Conservation (phyloP, 2,329 filamentous ascomycete species). For the Phoma sp. region DNA sequence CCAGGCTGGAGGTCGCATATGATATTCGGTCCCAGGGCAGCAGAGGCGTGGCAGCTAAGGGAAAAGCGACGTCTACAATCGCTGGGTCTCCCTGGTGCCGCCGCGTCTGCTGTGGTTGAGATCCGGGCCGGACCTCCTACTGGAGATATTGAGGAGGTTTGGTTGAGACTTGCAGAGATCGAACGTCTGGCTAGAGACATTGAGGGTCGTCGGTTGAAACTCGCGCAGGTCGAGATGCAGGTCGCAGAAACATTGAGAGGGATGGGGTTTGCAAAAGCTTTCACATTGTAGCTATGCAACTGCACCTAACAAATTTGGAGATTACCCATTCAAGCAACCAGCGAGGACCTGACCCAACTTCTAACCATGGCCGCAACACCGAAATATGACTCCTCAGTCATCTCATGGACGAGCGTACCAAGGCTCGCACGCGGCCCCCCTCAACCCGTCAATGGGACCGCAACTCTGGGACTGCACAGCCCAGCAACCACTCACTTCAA, state of each 20-base stretch:
- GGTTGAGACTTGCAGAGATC: too few species aligned
- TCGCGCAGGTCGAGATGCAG: not conserved
- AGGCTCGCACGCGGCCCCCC: slow-evolving; percentile 9
- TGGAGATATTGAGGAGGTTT: too few species aligned
- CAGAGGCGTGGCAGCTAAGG: too few species aligned
- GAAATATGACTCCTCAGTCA: slow-evolving; percentile 7
- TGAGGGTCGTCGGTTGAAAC: too few species aligned
- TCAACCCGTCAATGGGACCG: slow-evolving; percentile 9
- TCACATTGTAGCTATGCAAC: not conserved
- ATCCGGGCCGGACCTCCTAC: too few species aligned
- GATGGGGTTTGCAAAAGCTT: too few species aligned
- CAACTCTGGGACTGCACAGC: slow-evolving; percentile 14
- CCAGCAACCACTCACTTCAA: slow-evolving; percentile 17
- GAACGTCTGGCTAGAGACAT: too few species aligned
- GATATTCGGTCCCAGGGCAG: not conserved
- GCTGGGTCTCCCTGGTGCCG: too few species aligned
- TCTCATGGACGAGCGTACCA: slow-evolving; percentile 4
- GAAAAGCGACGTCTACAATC: too few species aligned
- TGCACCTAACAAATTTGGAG: slow-evolving; percentile 13
- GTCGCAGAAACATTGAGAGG: not conserved
- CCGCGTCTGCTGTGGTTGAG: too few species aligned
- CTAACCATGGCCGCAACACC: slow-evolving; percentile 13
- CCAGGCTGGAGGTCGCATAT: not conserved
- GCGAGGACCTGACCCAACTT: slow-evolving; percentile 15
- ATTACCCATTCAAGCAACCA: slow-evolving; percentile 15